Percentiles rank a stretch among this genome's conserved stretches.
Evolutionary conservation across 2,329 filamentous ascomycete genomes (phyloP).

Genomic region (Penicillium nordicum): DNA sequence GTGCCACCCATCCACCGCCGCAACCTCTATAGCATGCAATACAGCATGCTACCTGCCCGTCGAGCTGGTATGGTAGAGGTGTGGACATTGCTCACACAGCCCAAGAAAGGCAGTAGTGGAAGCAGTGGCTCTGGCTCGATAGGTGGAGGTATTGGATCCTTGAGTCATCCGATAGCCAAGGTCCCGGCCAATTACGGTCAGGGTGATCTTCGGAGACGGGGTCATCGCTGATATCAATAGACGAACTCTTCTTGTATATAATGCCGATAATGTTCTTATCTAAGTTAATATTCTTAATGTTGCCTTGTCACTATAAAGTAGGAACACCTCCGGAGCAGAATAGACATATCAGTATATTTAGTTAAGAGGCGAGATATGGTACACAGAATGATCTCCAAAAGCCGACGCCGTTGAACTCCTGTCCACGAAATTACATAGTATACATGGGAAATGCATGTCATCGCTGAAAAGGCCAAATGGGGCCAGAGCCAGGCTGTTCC

Average conservation of each 20-base stretch:
- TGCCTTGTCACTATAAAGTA: neutral
- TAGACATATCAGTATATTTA: neutral
- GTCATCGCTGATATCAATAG: slow-evolving; percentile 29
- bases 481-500: neutral
- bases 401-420: slow-evolving; percentile 1
- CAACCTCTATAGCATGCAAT: slow-evolving; percentile 93
- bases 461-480: slow-evolving; percentile 5
- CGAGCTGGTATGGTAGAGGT: slow-evolving; percentile 79
- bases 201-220: slow-evolving; percentile 32
- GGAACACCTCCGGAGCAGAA: neutral
- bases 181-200: slow-evolving; percentile 34
- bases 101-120: slow-evolving; percentile 30
- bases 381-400: neutral
- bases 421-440: neutral
- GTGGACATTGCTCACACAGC: slow-evolving; percentile 68
- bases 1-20: slow-evolving; percentile 93
- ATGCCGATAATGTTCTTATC: slow-evolving; percentile 4
- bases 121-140: slow-evolving; percentile 26
- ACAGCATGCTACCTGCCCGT: slow-evolving; percentile 89
- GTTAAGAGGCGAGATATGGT: slow-evolving; percentile 2
- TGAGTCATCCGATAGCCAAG: slow-evolving; percentile 30
- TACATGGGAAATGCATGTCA: neutral
- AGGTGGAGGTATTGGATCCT: slow-evolving; percentile 23
- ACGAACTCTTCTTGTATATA: slow-evolving; percentile 10
- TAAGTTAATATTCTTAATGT: neutral